Conservation (phyloP, 2,329 filamentous ascomycete genomes). For the Monilinia laxa region DNA sequence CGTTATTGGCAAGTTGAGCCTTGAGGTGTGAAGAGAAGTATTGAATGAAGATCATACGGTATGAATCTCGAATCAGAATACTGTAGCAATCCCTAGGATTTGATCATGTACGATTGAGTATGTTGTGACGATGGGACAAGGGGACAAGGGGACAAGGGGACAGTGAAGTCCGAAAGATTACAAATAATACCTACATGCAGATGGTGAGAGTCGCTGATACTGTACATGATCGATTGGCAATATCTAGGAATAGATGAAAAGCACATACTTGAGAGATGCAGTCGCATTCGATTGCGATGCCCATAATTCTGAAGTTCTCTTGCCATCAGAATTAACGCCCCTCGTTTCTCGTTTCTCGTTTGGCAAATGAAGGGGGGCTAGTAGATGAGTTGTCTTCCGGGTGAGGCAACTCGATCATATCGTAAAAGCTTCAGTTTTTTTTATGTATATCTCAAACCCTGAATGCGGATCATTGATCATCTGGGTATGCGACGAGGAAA, state of each 20-base stretch:
- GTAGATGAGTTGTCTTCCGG: conserved; percentile 22
- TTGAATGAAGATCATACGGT: conserved; percentile 1
- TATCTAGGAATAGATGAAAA: conserved; percentile 6
- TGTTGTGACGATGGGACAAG: conserved; percentile 5
- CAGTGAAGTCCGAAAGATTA: neutral
- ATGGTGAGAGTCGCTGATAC: neutral
- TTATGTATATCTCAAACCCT: neutral
- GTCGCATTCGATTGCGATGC: conserved; percentile 2
- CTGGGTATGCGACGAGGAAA: conserved; percentile 7
- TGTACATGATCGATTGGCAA: conserved; percentile 11
- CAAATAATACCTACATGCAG: conserved; percentile 13
- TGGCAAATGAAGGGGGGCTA: conserved; percentile 6
- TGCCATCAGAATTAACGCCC: neutral
- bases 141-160: neutral
- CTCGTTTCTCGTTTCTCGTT: conserved; percentile 11
- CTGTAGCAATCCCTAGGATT: neutral
- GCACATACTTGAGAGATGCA: neutral
- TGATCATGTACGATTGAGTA: conserved; percentile 5
- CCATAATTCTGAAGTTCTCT: conserved; percentile 14
- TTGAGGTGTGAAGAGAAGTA: neutral
- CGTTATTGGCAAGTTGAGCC: conserved; percentile 8
- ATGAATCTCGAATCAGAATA: conserved; percentile 1
- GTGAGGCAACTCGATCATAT: neutral
- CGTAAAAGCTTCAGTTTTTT: neutral
- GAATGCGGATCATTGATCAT: neutral